Base-by-base conservation (phyloP, 805 yeast genomes). In the Pichia gijzeniarum region DNA sequence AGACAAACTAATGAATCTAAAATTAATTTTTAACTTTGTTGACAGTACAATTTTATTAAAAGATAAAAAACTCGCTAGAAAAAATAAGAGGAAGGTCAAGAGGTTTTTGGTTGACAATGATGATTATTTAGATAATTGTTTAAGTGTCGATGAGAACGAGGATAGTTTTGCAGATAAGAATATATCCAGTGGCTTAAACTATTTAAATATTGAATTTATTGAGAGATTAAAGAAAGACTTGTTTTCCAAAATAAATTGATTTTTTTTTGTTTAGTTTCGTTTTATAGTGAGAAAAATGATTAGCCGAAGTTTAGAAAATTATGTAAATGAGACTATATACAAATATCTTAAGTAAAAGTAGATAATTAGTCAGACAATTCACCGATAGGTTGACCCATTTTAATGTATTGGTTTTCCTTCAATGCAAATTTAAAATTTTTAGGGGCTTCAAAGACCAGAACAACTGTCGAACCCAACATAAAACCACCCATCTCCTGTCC, bases 401-500 rank as follows among this genome's bases (percentile, higher is more conserved):
- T 79, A 39, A 93, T 89, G 52, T 70, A 74, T 54, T 88, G 82
- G n/a, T 95, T 95, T 14, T 75, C 73, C 39, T 74, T 69, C 38
- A 89, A 73, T 32, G 74, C 68, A 59, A 89, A 93, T 57, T 77
- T 65, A 63, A 91, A 93, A 49, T 73, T 69, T 47, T 73, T 75
- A 21, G 99, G 99, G 1, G 97, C 99, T 67, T 93, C 99, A 65
- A 93, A 93, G 19, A 91, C 95, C 52, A 93, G 71, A 16, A 93
- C 99, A n/a, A 93, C 93, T 0, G 99, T 93, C 25, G 95, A 84
- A 0, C 99, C 99, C 43, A 93, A 72, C 70, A 85, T 85, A 68
- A 93, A 93, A 0, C 99, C 99, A 35, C 99, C 99, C 75, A 93
- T 85, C 65, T 93, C 96, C 58, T 87, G 85, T 35, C 99, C 99